A percentile compares a stretch with the other conserved stretches of the same genome.
These are phyloP conservation scores for Trametes cinnabarina DNA, from an alignment of 768 basidiomycete genomes.

Conservation along the genomic window DNA sequence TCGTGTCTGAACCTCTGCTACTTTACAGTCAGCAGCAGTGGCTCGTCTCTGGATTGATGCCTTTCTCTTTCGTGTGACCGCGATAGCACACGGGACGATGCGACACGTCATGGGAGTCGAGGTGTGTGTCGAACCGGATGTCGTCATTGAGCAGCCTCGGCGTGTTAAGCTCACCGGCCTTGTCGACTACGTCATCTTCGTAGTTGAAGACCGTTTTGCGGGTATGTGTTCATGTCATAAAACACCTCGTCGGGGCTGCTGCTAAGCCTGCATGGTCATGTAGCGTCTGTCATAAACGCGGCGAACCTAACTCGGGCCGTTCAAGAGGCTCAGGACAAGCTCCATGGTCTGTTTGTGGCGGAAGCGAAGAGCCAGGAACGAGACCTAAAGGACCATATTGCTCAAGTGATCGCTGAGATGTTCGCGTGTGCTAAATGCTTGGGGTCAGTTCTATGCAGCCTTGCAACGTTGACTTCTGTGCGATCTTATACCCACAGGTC, in stretches of 20 bases:
- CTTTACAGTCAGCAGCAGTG: not conserved
- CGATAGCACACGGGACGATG: not conserved
- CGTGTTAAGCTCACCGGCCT: not conserved
- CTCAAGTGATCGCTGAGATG: not conserved
- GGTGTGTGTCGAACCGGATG: not conserved
- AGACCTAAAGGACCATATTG: not conserved
- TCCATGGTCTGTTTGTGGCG: not conserved
- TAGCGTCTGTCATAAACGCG: not conserved
- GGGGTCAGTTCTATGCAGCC: not conserved
- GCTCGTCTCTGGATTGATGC: not conserved
- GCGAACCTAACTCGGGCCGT: not conserved
- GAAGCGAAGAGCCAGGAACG: not conserved
- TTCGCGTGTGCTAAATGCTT: not conserved
- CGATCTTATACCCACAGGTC: not conserved
- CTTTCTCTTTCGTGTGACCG: not conserved
- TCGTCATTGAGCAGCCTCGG: not conserved
- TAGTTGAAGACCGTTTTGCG: not conserved
- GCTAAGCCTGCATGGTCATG: not conserved
- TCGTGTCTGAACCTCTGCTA: not conserved
- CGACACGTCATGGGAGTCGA: not conserved
- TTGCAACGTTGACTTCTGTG: not conserved
- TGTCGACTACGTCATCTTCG: not conserved
- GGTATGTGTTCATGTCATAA: too few species aligned
- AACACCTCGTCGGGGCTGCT: not conserved
- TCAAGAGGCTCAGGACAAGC: not conserved